Conservation (phyloP, 305 asterid species). For the Fraxinus floribunda region DNA sequence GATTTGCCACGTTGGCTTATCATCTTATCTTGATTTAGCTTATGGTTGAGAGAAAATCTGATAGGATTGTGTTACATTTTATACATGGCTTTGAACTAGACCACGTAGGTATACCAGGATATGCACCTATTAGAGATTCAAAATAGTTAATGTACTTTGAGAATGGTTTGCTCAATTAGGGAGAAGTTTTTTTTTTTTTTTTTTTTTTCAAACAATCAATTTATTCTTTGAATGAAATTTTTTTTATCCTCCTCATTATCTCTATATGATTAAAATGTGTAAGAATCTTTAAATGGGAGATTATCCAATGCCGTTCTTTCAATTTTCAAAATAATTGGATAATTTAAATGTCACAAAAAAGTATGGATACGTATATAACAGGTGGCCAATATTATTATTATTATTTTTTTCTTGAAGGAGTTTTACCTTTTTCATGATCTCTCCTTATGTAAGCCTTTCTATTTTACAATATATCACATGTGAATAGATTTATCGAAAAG, state of each 20-base stretch:
- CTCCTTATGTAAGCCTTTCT: background rate
- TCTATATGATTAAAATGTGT: too few species aligned
- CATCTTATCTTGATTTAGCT: conserved; percentile 53
- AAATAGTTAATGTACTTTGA: background rate
- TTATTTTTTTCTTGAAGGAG: too few species aligned
- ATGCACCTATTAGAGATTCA: background rate
- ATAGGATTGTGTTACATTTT: conserved; percentile 16
- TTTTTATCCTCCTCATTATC: too few species aligned
- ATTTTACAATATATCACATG: background rate
- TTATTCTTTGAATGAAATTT: too few species aligned
- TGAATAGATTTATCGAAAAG: background rate
- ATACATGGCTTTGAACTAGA: background rate
- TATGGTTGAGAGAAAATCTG: conserved; percentile 41
- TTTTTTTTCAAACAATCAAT: too few species aligned
- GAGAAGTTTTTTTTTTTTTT: too few species aligned
- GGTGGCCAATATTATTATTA: background rate
- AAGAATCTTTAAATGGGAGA: too few species aligned
- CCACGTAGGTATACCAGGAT: background rate
- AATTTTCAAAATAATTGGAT: too few species aligned
- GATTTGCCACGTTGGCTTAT: conserved; percentile 57
- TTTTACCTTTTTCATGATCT: background rate
- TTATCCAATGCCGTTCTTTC: too few species aligned
- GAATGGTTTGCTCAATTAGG: background rate
- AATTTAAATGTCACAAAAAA: too few species aligned
- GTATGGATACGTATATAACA: too few species aligned